phyloP scores from a whole-genome alignment of 164 flowering plant genomes.

The Pachysandra terminalis region DNA sequence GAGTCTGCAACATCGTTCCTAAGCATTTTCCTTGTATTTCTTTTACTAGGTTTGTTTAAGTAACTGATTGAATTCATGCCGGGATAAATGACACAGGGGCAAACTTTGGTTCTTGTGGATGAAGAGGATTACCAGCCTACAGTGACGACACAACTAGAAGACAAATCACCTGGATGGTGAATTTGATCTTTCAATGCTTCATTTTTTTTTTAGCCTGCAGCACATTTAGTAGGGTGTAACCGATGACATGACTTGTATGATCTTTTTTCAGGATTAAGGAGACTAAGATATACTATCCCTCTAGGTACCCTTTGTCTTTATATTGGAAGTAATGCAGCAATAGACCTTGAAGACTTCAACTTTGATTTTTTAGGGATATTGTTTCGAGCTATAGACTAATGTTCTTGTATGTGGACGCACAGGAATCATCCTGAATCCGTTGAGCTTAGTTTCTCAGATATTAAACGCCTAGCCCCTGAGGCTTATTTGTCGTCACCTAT shows the following conservation, averaged over 20 bases:
- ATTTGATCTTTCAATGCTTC: background rate
- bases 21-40: background rate
- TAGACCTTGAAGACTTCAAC: no score
- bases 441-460: constrained; percentile 58
- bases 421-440: constrained; percentile 78
- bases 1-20: background rate
- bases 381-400: background rate
- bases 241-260: constrained; percentile 6
- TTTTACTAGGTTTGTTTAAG: background rate
- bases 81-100: constrained; percentile 23
- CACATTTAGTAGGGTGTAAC: background rate
- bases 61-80: constrained; percentile 1
- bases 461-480: constrained; percentile 69
- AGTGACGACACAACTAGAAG: constrained; percentile 23
- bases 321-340: background rate
- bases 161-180: constrained; percentile 41
- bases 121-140: constrained; percentile 57
- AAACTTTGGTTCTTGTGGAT: constrained; percentile 59
- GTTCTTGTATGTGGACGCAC: constrained; percentile 21
- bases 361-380: background rate
- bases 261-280: constrained; percentile 43
- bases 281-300: constrained; percentile 71
- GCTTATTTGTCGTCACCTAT: constrained; percentile 67
- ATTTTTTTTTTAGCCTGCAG: background rate
- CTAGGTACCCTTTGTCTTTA: constrained; percentile 49